Percentiles rank a stretch among this genome's conserved stretches.
These are phyloP conservation scores for Acanthamoeba sp. DNA, from an alignment of 208 protist species.

Conservation along the genomic window DNA sequence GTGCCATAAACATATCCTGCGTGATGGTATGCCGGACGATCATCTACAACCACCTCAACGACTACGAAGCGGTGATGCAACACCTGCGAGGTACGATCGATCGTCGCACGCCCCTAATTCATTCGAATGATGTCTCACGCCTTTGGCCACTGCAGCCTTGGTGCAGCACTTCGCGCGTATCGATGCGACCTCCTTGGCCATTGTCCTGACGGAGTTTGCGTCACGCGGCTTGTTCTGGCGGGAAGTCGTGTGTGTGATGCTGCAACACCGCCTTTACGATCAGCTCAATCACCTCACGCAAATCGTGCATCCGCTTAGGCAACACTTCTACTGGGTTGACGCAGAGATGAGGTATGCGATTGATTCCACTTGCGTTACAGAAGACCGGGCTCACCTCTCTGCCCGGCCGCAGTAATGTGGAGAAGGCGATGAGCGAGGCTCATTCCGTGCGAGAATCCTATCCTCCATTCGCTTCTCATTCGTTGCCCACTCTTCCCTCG, in stretches of 20 bases:
- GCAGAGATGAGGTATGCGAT: neutral
- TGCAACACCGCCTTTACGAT: neutral
- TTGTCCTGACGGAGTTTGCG: neutral
- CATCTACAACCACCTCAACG: constrained; percentile 5
- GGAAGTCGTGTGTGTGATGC: neutral
- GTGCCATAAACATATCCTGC: neutral
- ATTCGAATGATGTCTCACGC: neutral
- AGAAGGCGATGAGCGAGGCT: neutral
- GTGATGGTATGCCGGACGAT: neutral
- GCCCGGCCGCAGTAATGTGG: neutral
- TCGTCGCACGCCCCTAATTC: no score
- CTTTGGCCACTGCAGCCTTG: neutral
- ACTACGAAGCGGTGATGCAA: neutral
- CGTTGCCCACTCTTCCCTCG: neutral
- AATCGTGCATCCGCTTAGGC: neutral
- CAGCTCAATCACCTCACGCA: neutral
- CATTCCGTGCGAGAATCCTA: neutral
- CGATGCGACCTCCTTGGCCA: neutral
- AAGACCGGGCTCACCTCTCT: neutral
- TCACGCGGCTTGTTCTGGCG: neutral
- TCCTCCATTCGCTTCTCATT: neutral
- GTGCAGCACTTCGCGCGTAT: neutral
- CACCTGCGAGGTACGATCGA: neutral
- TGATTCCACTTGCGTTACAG: neutral
- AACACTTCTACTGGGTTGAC: constrained; percentile 45